These are phyloP conservation scores for Colletotrichum sp. DNA, from an alignment of 2,329 filamentous ascomycete genomes.

Conservation along the genomic window DNA sequence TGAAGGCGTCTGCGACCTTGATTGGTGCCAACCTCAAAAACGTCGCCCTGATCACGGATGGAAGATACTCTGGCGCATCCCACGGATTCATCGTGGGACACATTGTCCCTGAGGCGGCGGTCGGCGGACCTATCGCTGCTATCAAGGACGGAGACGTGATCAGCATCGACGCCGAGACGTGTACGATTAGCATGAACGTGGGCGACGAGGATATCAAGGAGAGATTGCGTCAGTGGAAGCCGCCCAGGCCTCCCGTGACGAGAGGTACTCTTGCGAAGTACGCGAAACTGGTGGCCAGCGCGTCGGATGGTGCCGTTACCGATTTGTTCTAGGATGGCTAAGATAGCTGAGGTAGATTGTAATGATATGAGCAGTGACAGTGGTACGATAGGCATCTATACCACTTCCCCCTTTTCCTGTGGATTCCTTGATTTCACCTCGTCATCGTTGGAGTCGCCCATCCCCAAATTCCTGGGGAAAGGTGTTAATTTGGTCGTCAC, in stretches of 20 bases:
- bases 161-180: constrained; percentile 83
- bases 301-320: constrained; percentile 88
- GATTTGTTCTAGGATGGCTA: constrained; percentile 47
- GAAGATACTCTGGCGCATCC: constrained; percentile 83
- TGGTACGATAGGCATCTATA: background rate
- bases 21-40: constrained; percentile 91
- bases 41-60: constrained; percentile 90
- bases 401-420: background rate
- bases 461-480: background rate
- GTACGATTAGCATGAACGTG: constrained; percentile 68
- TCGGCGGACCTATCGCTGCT: constrained; percentile 85
- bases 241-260: constrained; percentile 74
- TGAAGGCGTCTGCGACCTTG: constrained; percentile 85
- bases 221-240: constrained; percentile 69
- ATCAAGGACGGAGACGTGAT: constrained; percentile 81
- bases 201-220: constrained; percentile 73
- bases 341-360: background rate
- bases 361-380: background rate
- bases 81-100: constrained; percentile 96
- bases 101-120: constrained; percentile 87
- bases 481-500: background rate
- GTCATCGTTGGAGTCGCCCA: background rate
- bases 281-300: constrained; percentile 84
- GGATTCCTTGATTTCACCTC: background rate
- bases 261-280: constrained; percentile 92